A percentile compares a stretch with the other conserved stretches of the same genome.
phyloP scores from a whole-genome alignment of 139 green algal species.

The Chlamydomonas urium region DNA sequence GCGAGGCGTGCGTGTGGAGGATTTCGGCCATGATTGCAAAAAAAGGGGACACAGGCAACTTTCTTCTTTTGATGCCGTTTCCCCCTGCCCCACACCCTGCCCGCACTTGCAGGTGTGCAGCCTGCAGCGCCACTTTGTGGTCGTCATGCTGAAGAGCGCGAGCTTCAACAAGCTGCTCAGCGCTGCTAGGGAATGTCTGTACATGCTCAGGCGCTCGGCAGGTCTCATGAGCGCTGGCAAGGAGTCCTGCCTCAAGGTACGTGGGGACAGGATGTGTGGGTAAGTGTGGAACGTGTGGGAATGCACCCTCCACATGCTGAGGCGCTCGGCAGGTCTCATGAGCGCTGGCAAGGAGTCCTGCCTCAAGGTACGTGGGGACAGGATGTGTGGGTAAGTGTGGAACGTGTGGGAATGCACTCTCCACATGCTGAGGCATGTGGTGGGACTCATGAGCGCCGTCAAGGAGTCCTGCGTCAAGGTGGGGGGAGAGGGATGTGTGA shows the following conservation, averaged over 20 bases:
- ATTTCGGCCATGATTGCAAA: no score
- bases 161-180: slow-evolving; percentile 70
- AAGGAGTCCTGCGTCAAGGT: not conserved
- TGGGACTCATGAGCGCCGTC: not conserved
- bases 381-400: no score
- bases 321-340: not conserved
- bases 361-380: not conserved
- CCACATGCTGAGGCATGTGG: slow-evolving; percentile 28
- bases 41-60: no score
- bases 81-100: not conserved
- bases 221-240: not conserved
- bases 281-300: no score
- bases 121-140: slow-evolving; percentile 59
- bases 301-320: slow-evolving; percentile 37
- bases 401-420: no score
- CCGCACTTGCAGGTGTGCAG: slow-evolving; percentile 30
- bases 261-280: no score
- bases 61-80: not conserved
- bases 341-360: not conserved
- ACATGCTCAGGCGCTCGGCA: slow-evolving; percentile 28
- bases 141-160: slow-evolving; percentile 60
- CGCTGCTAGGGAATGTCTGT: slow-evolving; percentile 50
- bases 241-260: no score
- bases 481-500: no score
- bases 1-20: no score